Evolutionary conservation across 129 eudicot species (phyloP).

Genomic region (Flaveria sonorensis): DNA sequence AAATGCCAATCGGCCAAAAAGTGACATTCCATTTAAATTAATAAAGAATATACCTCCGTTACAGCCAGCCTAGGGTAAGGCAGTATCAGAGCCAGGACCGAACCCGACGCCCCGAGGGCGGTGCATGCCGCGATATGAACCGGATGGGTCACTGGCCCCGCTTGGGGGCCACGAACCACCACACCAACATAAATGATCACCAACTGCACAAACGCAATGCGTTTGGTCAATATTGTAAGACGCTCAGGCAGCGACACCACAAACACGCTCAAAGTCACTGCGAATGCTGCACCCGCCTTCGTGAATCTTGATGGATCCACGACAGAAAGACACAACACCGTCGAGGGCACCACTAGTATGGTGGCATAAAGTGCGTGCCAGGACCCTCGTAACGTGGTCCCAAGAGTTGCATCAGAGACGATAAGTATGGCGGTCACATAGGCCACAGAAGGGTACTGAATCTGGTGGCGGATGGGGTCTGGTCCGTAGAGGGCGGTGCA

Average conservation of each 20-base stretch:
- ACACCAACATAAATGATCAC: slow-evolving; percentile 69
- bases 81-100: slow-evolving; percentile 59
- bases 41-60: slow-evolving; percentile 42
- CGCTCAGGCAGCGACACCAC: slow-evolving; percentile 58
- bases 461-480: slow-evolving; percentile 20
- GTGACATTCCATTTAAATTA: not conserved
- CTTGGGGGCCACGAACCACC: slow-evolving; percentile 34
- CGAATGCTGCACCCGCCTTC: slow-evolving; percentile 44
- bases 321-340: slow-evolving; percentile 47
- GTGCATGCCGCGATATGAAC: slow-evolving; percentile 71
- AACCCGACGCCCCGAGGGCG: slow-evolving; percentile 64
- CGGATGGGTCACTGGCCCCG: slow-evolving; percentile 50
- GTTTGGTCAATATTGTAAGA: slow-evolving; percentile 47
- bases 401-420: slow-evolving; percentile 64
- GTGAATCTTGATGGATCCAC: slow-evolving; percentile 39
- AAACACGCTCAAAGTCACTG: slow-evolving; percentile 47
- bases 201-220: slow-evolving; percentile 71
- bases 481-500: slow-evolving; percentile 74
- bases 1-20: not conserved
- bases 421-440: slow-evolving; percentile 62
- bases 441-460: slow-evolving; percentile 61
- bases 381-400: slow-evolving; percentile 51
- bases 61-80: slow-evolving; percentile 71
- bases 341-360: slow-evolving; percentile 50
- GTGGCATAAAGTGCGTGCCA: slow-evolving; percentile 65